These are phyloP conservation scores for Vicia sativa DNA, from an alignment of 306 rosid species.

Conservation along the genomic window DNA sequence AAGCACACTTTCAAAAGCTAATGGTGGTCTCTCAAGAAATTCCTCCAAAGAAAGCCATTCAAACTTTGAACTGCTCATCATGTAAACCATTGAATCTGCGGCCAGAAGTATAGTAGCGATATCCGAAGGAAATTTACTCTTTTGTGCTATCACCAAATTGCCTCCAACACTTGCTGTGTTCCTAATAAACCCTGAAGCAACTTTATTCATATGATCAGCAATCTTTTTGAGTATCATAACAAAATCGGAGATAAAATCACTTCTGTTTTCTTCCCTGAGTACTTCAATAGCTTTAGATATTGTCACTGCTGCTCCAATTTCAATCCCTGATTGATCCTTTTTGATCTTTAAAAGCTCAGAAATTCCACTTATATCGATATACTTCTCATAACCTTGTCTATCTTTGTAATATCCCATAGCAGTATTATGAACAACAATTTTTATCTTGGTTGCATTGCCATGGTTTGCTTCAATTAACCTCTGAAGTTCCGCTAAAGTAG, in stretches of 20 bases:
- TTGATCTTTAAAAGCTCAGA: slow-evolving; percentile 58
- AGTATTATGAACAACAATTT: slow-evolving; percentile 77
- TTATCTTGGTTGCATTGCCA: slow-evolving; percentile 34
- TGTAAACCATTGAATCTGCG: slow-evolving; percentile 61
- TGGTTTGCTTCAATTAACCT: slow-evolving; percentile 42
- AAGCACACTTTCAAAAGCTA: slow-evolving; percentile 58
- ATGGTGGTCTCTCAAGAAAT: slow-evolving; percentile 69
- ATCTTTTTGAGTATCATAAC: slow-evolving; percentile 52
- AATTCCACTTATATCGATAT: slow-evolving; percentile 60
- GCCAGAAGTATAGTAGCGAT: slow-evolving; percentile 81
- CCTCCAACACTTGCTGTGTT: slow-evolving; percentile 87
- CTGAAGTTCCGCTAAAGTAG: slow-evolving; percentile 56
- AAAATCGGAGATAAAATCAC: slow-evolving; percentile 43
- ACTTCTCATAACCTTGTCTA: slow-evolving; percentile 48
- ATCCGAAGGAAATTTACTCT: slow-evolving; percentile 81
- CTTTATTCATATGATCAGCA: slow-evolving; percentile 73
- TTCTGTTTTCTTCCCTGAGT: slow-evolving; percentile 39
- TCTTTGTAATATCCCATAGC: slow-evolving; percentile 83
- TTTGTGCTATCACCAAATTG: slow-evolving; percentile 91
- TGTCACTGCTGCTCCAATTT: slow-evolving; percentile 72
- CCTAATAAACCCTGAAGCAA: slow-evolving; percentile 68
- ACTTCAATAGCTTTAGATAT: slow-evolving; percentile 70
- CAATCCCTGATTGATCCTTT: slow-evolving; percentile 63
- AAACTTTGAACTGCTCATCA: slow-evolving; percentile 51
- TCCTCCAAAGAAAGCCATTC: slow-evolving; percentile 69